These are phyloP conservation scores for Termitomyces sp. DNA, from an alignment of 768 basidiomycete genomes.

Conservation along the genomic window DNA sequence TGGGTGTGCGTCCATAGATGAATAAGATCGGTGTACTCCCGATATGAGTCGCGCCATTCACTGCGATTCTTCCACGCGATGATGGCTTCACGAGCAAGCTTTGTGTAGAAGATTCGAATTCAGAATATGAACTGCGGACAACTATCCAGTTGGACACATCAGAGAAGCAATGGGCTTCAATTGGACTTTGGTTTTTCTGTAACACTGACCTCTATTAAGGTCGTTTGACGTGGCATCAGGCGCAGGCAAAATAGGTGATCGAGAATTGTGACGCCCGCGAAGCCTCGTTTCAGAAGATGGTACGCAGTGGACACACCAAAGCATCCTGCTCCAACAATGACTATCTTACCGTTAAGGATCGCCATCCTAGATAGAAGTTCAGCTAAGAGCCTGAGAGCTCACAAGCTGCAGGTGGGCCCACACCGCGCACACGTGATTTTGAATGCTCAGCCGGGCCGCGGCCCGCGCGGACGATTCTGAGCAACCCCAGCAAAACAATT, in stretches of 20 bases:
- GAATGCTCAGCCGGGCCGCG: too few species aligned
- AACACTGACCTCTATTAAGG: slow-evolving; percentile 44
- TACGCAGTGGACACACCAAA: slow-evolving; percentile 88
- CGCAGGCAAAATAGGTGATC: slow-evolving; percentile 67
- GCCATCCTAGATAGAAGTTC: slow-evolving; percentile 5
- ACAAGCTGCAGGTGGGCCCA: too few species aligned
- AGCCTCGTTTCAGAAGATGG: slow-evolving; percentile 71
- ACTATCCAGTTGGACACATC: slow-evolving; percentile 38
- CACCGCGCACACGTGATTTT: too few species aligned
- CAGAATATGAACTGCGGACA: slow-evolving; percentile 71
- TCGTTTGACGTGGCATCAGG: slow-evolving; percentile 75
- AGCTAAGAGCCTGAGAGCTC: too few species aligned
- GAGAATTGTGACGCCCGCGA: slow-evolving; percentile 69
- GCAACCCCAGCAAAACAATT: too few species aligned
- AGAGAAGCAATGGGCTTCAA: not conserved
- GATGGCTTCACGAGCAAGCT: slow-evolving; percentile 77
- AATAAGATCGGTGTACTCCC: slow-evolving; percentile 59
- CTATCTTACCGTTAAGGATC: slow-evolving; percentile 32
- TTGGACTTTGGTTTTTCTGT: not conserved
- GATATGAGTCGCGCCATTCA: slow-evolving; percentile 74
- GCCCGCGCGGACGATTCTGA: too few species aligned
- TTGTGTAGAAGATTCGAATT: slow-evolving; percentile 66
- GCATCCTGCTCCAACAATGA: slow-evolving; percentile 81
- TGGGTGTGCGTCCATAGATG: not conserved
- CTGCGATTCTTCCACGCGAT: slow-evolving; percentile 64